Percentiles rank a stretch among this genome's conserved stretches.
Evolutionary conservation across 768 basidiomycete species (phyloP).

Genomic region (Suillus subluteus): DNA sequence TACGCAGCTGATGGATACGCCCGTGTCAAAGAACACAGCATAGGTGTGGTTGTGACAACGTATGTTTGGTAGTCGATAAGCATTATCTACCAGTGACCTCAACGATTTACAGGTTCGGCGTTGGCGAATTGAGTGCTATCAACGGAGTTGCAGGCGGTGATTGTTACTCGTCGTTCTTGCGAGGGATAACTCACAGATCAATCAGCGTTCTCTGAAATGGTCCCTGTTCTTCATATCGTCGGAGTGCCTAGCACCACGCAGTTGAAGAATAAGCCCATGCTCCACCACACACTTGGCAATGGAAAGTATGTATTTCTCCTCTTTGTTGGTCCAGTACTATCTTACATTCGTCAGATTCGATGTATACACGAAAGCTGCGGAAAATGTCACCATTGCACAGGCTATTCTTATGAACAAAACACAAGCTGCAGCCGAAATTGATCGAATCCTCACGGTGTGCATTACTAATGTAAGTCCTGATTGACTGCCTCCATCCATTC

Average conservation of each 20-base stretch:
- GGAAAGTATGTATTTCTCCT: conserved; percentile 49
- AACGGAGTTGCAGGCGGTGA: conserved; percentile 81
- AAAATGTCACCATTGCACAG: conserved; percentile 75
- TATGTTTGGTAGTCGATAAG: conserved; percentile 31
- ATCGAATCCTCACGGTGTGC: conserved; percentile 74
- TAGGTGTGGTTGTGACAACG: conserved; percentile 83
- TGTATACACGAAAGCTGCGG: conserved; percentile 75
- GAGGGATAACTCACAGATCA: conserved; percentile 8
- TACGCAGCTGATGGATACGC: conserved; percentile 96
- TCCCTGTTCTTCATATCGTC: conserved; percentile 88
- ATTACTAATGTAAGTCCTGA: conserved; percentile 48
- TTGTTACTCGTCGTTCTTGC: neutral
- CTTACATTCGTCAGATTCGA: conserved; percentile 57
- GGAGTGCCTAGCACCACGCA: conserved; percentile 79
- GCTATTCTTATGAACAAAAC: conserved; percentile 56
- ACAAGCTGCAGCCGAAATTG: conserved; percentile 71
- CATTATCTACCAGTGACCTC: conserved; percentile 7
- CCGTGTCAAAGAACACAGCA: conserved; percentile 72
- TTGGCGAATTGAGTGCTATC: conserved; percentile 90
- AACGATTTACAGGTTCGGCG: conserved; percentile 66
- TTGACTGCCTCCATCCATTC: neutral
- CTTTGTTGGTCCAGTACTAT: neutral
- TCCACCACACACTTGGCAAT: conserved; percentile 90
- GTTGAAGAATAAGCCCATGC: conserved; percentile 69
- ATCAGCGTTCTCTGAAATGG: conserved; percentile 81